phyloP scores from a whole-genome alignment of 345 rosid species.

The Sisymbrium altissimum region DNA sequence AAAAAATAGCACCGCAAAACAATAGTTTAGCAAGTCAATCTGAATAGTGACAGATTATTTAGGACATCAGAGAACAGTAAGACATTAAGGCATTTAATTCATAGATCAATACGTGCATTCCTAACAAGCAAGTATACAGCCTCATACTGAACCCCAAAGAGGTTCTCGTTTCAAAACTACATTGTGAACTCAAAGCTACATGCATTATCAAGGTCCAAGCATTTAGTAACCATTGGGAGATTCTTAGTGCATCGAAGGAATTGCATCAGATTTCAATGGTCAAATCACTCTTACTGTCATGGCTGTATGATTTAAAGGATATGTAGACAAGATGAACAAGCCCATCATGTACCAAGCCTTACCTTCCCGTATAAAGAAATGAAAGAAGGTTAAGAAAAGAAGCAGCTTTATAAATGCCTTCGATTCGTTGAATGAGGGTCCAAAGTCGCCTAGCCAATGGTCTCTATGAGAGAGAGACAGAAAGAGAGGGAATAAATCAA shows the following conservation, averaged over 20 bases:
- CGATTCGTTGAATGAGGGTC: conserved; percentile 67
- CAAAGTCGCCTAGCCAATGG: conserved; percentile 80
- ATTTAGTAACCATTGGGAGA: neutral
- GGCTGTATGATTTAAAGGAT: no score
- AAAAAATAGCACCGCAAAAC: neutral
- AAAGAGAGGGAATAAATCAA: neutral
- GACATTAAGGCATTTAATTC: neutral
- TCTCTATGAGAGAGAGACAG: conserved; percentile 48
- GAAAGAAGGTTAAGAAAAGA: conserved; percentile 82
- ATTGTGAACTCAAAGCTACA: neutral
- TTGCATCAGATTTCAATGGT: no score
- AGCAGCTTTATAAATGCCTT: conserved; percentile 89
- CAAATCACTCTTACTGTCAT: no score
- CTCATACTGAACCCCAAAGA: neutral
- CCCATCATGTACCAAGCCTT: neutral
- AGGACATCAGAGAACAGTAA: neutral
- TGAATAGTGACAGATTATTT: neutral
- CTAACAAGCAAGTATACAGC: neutral
- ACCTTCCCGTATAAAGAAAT: conserved; percentile 95
- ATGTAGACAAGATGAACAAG: no score
- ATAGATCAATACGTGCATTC: neutral
- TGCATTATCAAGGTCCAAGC: neutral
- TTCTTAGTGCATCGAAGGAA: neutral
- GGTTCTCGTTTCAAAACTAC: neutral
- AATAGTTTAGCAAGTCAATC: neutral